These are phyloP conservation scores for Pichia kluyveri DNA, from an alignment of 805 yeast genomes.

Conservation along the genomic window DNA sequence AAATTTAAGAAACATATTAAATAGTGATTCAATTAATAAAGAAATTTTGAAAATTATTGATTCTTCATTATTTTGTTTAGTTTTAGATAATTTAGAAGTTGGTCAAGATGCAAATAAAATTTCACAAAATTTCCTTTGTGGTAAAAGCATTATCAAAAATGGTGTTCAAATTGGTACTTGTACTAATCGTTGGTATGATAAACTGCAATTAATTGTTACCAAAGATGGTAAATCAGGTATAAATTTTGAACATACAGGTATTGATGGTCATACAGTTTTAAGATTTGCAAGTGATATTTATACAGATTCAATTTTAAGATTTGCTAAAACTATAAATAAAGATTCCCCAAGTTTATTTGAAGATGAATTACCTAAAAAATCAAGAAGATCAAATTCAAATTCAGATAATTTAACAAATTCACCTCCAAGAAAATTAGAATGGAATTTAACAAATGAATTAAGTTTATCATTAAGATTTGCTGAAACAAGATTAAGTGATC, in stretches of 20 bases:
- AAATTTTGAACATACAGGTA: slow-evolving; percentile 91
- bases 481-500: slow-evolving; percentile 79
- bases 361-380: slow-evolving; percentile 29
- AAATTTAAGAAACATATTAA: slow-evolving; percentile 46
- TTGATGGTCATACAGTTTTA: slow-evolving; percentile 90
- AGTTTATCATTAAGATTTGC: slow-evolving; percentile 79
- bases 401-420: slow-evolving; percentile 39
- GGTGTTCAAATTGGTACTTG: slow-evolving; percentile 93
- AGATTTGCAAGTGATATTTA: slow-evolving; percentile 84
- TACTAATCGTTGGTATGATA: slow-evolving; percentile 88
- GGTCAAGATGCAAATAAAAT: slow-evolving; percentile 52
- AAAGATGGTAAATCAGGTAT: slow-evolving; percentile 88
- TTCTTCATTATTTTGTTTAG: slow-evolving; percentile 72
- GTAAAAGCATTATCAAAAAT: slow-evolving; percentile 65
- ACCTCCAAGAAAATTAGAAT: slow-evolving; percentile 73
- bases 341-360: slow-evolving; percentile 73
- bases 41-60: slow-evolving; percentile 72
- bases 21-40: slow-evolving; percentile 41
- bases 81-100: slow-evolving; percentile 70
- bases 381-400: slow-evolving; percentile 10
- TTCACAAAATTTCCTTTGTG: slow-evolving; percentile 82
- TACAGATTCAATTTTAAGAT: slow-evolving; percentile 80
- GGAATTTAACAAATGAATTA: slow-evolving; percentile 74
- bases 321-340: slow-evolving; percentile 74
- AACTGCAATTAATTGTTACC: slow-evolving; percentile 78